These are phyloP conservation scores for Gastrodia elata DNA, from an alignment of 106 monocot species.

Conservation along the genomic window DNA sequence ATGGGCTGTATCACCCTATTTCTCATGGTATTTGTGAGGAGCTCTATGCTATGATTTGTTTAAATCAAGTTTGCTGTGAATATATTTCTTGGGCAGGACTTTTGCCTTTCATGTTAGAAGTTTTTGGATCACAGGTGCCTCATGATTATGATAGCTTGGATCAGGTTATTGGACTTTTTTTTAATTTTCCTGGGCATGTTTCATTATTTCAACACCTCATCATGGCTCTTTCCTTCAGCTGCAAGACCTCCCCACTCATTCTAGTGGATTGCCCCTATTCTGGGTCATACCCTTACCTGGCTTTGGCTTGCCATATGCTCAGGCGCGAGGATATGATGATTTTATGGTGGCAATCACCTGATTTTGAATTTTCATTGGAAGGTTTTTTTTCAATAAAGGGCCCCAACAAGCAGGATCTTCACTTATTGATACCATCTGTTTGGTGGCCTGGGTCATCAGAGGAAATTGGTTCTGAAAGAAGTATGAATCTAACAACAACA, in stretches of 20 bases:
- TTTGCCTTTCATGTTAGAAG: slow-evolving; percentile 45
- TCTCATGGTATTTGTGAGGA: slow-evolving; percentile 71
- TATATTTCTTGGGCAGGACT: slow-evolving; percentile 61
- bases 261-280: slow-evolving; percentile 78
- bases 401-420: slow-evolving; percentile 86
- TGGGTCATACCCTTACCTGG: slow-evolving; percentile 80
- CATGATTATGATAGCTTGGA: slow-evolving; percentile 64
- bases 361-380: slow-evolving; percentile 69
- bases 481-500: slow-evolving; percentile 66
- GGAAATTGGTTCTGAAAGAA: slow-evolving; percentile 63
- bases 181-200: slow-evolving; percentile 43
- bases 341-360: slow-evolving; percentile 67
- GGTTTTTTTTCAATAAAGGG: slow-evolving; percentile 74
- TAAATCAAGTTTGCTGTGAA: slow-evolving; percentile 29
- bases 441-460: slow-evolving; percentile 94
- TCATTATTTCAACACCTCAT: slow-evolving; percentile 56
- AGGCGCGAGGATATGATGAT: slow-evolving; percentile 52
- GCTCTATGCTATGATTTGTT: slow-evolving; percentile 36
- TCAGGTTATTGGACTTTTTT: slow-evolving; percentile 53
- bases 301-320: slow-evolving; percentile 71
- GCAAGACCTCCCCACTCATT: slow-evolving; percentile 66
- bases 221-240: slow-evolving; percentile 57
- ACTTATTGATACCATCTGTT: slow-evolving; percentile 71
- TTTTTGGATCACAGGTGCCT: slow-evolving; percentile 49
- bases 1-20: slow-evolving; percentile 52